Percentiles rank a stretch among this genome's conserved stretches.
phyloP scores from a whole-genome alignment of 495 filamentous ascomycete species.

The Tetracladium marchalianum region DNA sequence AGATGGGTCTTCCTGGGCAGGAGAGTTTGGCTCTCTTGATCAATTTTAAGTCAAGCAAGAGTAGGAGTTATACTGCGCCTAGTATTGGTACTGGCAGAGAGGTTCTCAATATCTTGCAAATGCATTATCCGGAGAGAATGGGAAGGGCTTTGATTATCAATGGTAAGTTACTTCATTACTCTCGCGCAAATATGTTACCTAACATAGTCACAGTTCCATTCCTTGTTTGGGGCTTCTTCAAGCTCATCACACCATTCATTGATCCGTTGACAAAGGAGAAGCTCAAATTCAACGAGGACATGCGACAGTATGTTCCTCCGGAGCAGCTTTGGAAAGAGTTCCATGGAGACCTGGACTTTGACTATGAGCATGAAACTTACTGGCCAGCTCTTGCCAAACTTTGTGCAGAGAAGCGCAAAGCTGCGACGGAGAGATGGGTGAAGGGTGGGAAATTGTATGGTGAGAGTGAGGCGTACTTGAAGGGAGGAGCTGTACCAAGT shows the following conservation, averaged over 20 bases:
- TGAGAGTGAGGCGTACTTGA: conserved; percentile 73
- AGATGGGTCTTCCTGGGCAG: conserved; percentile 75
- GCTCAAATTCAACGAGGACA: conserved; percentile 88
- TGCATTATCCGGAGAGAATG: conserved; percentile 89
- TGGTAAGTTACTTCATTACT: conserved; percentile 36
- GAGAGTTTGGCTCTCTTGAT: conserved; percentile 80
- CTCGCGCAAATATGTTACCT: background rate
- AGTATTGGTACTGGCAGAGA: conserved; percentile 65
- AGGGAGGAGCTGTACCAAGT: conserved; percentile 21
- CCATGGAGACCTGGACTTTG: conserved; percentile 57
- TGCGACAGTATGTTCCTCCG: conserved; percentile 63
- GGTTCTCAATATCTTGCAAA: conserved; percentile 79
- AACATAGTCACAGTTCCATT: conserved; percentile 58
- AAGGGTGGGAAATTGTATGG: conserved; percentile 69
- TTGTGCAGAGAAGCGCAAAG: conserved; percentile 47
- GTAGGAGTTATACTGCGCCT: conserved; percentile 65
- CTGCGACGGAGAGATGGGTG: conserved; percentile 61
- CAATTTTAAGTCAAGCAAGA: conserved; percentile 66
- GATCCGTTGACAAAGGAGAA: conserved; percentile 87
- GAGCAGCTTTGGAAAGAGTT: conserved; percentile 66
- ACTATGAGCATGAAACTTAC: conserved; percentile 78
- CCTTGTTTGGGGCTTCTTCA: conserved; percentile 85
- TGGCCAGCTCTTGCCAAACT: conserved; percentile 77
- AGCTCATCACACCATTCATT: conserved; percentile 89
- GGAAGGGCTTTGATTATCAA: conserved; percentile 83